Percentiles rank a stretch among this genome's conserved stretches.
Evolutionary conservation across 2,329 filamentous ascomycete genomes (phyloP).

Genomic region (Sporothrix dimorphospora): DNA sequence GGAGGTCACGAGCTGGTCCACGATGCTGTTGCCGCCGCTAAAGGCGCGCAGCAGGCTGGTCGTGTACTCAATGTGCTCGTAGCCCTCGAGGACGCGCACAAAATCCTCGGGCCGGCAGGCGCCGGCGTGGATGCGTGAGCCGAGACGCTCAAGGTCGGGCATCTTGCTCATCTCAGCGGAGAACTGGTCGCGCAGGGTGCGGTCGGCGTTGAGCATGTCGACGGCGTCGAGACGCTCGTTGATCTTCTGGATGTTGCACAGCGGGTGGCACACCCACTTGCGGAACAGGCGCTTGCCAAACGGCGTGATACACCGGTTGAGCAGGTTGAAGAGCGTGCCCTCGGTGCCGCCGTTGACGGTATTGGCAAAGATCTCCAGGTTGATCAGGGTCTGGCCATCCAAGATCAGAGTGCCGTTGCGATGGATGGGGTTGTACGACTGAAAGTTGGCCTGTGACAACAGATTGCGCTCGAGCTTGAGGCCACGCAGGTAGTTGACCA

Average conservation of each 20-base stretch:
- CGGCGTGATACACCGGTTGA: slow-evolving; percentile 93
- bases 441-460: slow-evolving; percentile 87
- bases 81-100: slow-evolving; percentile 88
- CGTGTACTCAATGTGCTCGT: slow-evolving; percentile 96
- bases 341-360: slow-evolving; percentile 82
- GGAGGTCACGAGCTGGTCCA: slow-evolving; percentile 77
- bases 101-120: slow-evolving; percentile 92
- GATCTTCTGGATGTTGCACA: slow-evolving; percentile 84
- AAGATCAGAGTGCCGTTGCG: slow-evolving; percentile 89
- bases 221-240: slow-evolving; percentile 94
- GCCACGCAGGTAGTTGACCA: slow-evolving; percentile 82
- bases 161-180: slow-evolving; percentile 85
- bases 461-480: slow-evolving; percentile 89
- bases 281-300: slow-evolving; percentile 96
- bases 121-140: slow-evolving; percentile 91
- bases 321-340: slow-evolving; percentile 84
- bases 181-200: slow-evolving; percentile 80
- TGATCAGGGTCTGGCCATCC: slow-evolving; percentile 94
- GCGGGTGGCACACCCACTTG: slow-evolving; percentile 95
- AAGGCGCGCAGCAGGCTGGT: slow-evolving; percentile 77
- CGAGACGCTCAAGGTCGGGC: slow-evolving; percentile 90
- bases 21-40: slow-evolving; percentile 76
- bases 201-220: slow-evolving; percentile 85
- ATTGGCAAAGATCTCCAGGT: slow-evolving; percentile 96
- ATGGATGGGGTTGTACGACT: slow-evolving; percentile 86